Conservation (phyloP, 1,284 basidiomycete genomes). For the Neolentinus lepideus region DNA sequence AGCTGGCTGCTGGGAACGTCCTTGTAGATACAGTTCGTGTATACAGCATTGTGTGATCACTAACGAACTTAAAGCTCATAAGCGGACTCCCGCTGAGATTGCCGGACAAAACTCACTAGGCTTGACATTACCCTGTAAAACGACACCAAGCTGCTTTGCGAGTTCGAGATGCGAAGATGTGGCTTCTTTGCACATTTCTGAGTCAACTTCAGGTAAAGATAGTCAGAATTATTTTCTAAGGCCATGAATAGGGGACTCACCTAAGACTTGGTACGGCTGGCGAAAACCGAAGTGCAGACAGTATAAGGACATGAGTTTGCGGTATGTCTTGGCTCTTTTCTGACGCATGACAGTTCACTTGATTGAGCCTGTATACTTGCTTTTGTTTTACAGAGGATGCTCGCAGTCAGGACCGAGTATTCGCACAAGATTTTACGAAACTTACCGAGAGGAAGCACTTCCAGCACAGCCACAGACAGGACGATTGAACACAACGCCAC, state of each 20-base stretch:
- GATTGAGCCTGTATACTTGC: too few relatives aligned
- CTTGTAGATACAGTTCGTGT: constrained; percentile 81
- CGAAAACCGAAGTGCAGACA: constrained; percentile 81
- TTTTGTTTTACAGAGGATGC: too few relatives aligned
- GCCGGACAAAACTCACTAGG: constrained; percentile 61
- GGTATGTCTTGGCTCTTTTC: constrained; percentile 88
- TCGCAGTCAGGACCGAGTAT: constrained; percentile 5
- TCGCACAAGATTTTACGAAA: not conserved
- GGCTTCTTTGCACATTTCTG: constrained; percentile 76
- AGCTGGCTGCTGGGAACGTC: constrained; percentile 59
- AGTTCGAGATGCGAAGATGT: constrained; percentile 69
- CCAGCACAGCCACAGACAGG: not conserved
- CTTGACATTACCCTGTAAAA: constrained; percentile 82
- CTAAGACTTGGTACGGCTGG: constrained; percentile 85
- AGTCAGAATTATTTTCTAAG: constrained; percentile 5
- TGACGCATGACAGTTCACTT: too few relatives aligned
- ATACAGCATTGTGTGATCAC: constrained; percentile 98
- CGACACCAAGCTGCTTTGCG: constrained; percentile 60
- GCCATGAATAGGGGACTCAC: constrained; percentile 32
- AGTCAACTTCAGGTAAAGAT: constrained; percentile 54
- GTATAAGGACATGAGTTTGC: constrained; percentile 88
- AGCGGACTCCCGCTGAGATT: not conserved
- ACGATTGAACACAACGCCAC: not conserved
- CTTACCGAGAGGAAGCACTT: not conserved
- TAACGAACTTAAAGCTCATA: constrained; percentile 39